Percentiles rank a stretch among this genome's conserved stretches.
phyloP scores from a whole-genome alignment of 2,329 filamentous ascomycete genomes.

The Nannizziopsis arthrosporioides region DNA sequence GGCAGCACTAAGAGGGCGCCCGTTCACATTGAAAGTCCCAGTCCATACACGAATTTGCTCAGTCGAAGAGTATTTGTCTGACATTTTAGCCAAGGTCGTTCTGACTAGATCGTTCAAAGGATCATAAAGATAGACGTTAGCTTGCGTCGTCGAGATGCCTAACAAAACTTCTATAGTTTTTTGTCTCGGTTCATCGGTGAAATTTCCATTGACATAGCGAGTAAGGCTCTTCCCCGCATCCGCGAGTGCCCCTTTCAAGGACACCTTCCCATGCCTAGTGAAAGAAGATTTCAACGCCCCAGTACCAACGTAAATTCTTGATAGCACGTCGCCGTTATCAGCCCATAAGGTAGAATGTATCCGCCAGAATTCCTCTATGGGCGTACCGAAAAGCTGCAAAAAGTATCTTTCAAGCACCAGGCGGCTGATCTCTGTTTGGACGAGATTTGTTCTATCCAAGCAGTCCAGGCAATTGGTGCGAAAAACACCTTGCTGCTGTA shows the following conservation, averaged over 20 bases:
- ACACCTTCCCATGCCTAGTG: conserved; percentile 91
- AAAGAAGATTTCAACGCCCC: conserved; percentile 93
- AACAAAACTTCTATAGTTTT: conserved; percentile 90
- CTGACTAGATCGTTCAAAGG: conserved; percentile 87
- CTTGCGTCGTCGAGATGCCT: conserved; percentile 71
- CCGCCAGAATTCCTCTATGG: conserved; percentile 75
- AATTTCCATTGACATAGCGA: conserved; percentile 80
- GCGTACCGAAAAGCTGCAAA: conserved; percentile 55
- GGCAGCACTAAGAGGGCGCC: conserved; percentile 63
- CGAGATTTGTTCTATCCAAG: conserved; percentile 85
- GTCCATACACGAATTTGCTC: conserved; percentile 68
- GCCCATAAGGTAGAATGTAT: conserved; percentile 90
- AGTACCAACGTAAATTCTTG: conserved; percentile 91
- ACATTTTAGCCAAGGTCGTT: conserved; percentile 55
- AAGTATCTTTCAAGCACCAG: conserved; percentile 85
- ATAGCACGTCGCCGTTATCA: conserved; percentile 88
- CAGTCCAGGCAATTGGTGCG: conserved; percentile 94
- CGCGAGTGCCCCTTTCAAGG: conserved; percentile 80
- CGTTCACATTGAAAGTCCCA: conserved; percentile 92
- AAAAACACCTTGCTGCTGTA: conserved; percentile 93
- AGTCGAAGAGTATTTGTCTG: conserved; percentile 61
- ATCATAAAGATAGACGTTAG: conserved; percentile 76
- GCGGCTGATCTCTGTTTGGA: conserved; percentile 89
- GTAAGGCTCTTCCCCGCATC: conserved; percentile 92
- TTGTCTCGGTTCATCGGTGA: conserved; percentile 82